A percentile compares a stretch with the other conserved stretches of the same genome.
Conservation (phyloP, 306 rosid genomes). For the Prunus dulcis region DNA sequence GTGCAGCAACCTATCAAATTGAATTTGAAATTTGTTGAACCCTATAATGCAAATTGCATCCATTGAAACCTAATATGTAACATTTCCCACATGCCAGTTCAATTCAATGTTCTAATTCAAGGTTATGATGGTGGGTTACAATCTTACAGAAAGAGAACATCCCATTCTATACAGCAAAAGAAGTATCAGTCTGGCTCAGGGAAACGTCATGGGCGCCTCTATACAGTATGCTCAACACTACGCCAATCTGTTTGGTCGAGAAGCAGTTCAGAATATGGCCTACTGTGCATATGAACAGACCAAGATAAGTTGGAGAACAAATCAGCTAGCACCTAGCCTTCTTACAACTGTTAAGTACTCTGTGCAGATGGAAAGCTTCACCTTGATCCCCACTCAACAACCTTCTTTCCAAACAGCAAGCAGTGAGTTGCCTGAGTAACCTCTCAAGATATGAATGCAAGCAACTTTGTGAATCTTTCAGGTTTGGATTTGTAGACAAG, state of each 20-base stretch:
- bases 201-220: constrained; percentile 8
- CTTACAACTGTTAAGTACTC: constrained; percentile 55
- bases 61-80: not conserved
- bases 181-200: not conserved
- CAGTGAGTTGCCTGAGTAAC: constrained; percentile 83
- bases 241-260: constrained; percentile 4
- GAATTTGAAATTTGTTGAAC: not conserved
- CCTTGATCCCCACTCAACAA: constrained; percentile 83
- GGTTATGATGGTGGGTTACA: not conserved
- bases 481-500: constrained; percentile 70
- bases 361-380: constrained; percentile 80
- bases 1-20: not conserved
- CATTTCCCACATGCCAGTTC: not conserved
- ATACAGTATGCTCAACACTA: constrained; percentile 7
- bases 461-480: constrained; percentile 60
- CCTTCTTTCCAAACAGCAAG: constrained; percentile 80
- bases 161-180: constrained; percentile 2
- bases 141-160: constrained; percentile 1
- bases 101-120: not conserved
- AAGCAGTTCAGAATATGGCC: constrained; percentile 9
- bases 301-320: constrained; percentile 13
- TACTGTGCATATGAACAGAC: constrained; percentile 18
- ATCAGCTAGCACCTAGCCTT: constrained; percentile 42
- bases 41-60: not conserved
- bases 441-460: constrained; percentile 77